Evolutionary conservation across 2,329 filamentous ascomycete species (phyloP).

Genomic region (Arthroderma sp.): DNA sequence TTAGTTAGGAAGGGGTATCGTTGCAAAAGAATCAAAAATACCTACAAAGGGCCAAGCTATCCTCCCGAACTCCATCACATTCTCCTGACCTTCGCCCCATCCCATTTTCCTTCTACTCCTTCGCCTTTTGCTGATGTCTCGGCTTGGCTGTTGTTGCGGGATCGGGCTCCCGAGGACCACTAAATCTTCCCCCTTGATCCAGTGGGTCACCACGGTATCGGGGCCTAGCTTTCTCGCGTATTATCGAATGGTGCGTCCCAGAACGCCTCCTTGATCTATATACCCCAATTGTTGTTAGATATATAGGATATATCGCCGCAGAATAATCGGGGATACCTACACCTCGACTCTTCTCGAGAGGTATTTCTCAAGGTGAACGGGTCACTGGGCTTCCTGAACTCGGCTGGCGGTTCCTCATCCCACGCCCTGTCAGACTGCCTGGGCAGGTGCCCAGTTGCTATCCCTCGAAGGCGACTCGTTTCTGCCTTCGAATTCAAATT

Average conservation of each 20-base stretch:
- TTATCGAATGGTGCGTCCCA: background rate
- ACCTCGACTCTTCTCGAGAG: no score
- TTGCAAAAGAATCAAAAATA: no score
- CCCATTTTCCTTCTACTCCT: background rate
- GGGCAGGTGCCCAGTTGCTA: background rate
- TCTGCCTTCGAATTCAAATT: background rate
- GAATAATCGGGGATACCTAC: no score
- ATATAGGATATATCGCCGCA: background rate
- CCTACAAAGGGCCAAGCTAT: no score
- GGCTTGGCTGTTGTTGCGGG: background rate
- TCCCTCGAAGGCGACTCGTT: background rate
- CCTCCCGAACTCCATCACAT: background rate
- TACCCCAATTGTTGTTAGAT: background rate
- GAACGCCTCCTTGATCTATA: constrained; percentile 1
- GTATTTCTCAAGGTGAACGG: no score
- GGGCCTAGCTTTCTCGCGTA: background rate
- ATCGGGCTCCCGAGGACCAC: background rate
- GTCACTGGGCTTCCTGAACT: no score
- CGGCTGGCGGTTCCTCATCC: no score
- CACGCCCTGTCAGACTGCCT: background rate
- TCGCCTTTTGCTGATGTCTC: background rate
- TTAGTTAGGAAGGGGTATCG: no score
- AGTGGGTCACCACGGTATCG: background rate
- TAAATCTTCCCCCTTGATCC: background rate
- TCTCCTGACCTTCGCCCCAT: background rate